These are phyloP conservation scores for Rhodomyrtus tomentosa DNA, from an alignment of 345 rosid genomes.

Conservation along the genomic window DNA sequence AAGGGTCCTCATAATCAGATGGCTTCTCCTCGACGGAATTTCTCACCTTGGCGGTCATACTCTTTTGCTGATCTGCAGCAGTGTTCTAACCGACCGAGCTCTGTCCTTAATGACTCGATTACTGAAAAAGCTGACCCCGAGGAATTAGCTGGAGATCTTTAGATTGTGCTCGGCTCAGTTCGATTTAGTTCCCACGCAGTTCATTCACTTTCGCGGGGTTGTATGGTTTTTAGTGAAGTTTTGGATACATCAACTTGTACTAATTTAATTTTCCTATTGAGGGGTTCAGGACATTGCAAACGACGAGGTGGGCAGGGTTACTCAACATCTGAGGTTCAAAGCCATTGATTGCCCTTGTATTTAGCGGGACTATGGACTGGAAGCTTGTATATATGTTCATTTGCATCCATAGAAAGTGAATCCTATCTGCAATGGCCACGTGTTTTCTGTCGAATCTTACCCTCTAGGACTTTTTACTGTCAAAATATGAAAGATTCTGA, in stretches of 20 bases:
- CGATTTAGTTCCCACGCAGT: neutral
- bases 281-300: neutral
- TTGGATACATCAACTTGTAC: neutral
- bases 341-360: neutral
- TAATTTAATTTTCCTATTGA: neutral
- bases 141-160: neutral
- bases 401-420: neutral
- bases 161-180: neutral
- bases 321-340: neutral
- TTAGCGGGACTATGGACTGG: neutral
- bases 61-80: slow-evolving; percentile 53
- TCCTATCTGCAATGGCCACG: neutral
- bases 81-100: neutral
- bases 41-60: slow-evolving; percentile 34
- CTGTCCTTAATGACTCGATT: neutral
- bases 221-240: neutral
- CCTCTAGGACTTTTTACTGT: neutral
- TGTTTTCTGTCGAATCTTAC: neutral
- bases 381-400: neutral
- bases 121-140: neutral
- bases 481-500: neutral
- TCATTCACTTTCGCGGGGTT: neutral
- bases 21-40: slow-evolving; percentile 3
- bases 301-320: neutral
- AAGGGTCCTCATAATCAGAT: slow-evolving; percentile 17